Percentiles rank a stretch among this genome's conserved stretches.
Evolutionary conservation across 768 basidiomycete genomes (phyloP).

Genomic region (Leccinellum luteum): DNA sequence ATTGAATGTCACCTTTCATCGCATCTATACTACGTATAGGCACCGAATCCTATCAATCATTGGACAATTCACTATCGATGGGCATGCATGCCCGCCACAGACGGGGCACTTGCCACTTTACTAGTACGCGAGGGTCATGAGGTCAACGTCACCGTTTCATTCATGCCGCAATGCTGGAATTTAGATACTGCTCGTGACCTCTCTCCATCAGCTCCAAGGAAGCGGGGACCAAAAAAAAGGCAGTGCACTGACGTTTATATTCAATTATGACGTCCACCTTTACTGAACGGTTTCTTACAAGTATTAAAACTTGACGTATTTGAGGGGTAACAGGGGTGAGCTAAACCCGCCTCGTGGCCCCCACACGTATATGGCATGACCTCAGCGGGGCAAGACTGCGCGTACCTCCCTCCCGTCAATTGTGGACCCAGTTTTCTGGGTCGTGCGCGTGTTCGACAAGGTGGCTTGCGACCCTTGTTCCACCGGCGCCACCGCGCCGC

Average conservation of each 20-base stretch:
- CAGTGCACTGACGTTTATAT: too few species aligned
- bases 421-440: background rate
- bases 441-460: conserved; percentile 1
- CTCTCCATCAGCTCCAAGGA: background rate
- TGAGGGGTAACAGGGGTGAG: background rate
- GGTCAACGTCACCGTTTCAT: background rate
- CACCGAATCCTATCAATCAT: background rate
- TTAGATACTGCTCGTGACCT: background rate
- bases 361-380: background rate
- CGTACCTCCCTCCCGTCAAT: background rate
- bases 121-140: background rate
- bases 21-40: background rate
- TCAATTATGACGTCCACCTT: background rate
- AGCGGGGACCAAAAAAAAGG: background rate
- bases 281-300: background rate
- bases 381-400: background rate
- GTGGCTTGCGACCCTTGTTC: conserved; percentile 1
- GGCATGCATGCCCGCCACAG: background rate
- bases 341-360: background rate
- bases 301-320: background rate
- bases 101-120: background rate
- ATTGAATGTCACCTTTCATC: background rate
- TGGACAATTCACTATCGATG: conserved; percentile 1
- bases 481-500: background rate
- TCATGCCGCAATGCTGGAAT: background rate